Percentiles rank a stretch among this genome's conserved stretches.
Evolutionary conservation across 495 filamentous ascomycete genomes (phyloP).

Genomic region (Haplographium delicatum): DNA sequence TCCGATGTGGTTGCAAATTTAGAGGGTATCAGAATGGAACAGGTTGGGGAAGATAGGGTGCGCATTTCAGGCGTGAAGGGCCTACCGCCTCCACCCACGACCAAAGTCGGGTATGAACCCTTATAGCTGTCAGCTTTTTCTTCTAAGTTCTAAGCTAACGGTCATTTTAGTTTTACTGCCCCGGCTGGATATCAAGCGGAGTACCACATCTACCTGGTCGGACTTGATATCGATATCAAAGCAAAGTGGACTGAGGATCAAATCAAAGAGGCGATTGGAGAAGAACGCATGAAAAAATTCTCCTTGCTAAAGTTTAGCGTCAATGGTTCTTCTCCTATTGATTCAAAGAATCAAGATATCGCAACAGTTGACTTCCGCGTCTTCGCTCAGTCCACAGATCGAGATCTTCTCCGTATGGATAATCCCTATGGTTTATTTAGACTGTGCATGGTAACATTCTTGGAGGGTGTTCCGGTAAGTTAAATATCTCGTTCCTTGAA

Average conservation of each 20-base stretch:
- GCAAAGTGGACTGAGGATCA: slow-evolving; percentile 13
- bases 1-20: slow-evolving; percentile 50
- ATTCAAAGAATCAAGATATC: slow-evolving; percentile 29
- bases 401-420: too few relatives aligned
- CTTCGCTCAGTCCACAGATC: slow-evolving; percentile 34
- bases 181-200: slow-evolving; percentile 19
- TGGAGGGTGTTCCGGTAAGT: too few relatives aligned
- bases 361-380: slow-evolving; percentile 35
- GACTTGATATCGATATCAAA: slow-evolving; percentile 26
- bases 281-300: slow-evolving; percentile 8
- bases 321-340: slow-evolving; percentile 26
- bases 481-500: too few relatives aligned
- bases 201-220: slow-evolving; percentile 20
- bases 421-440: too few relatives aligned
- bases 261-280: slow-evolving; percentile 12
- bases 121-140: too few relatives aligned
- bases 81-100: slow-evolving; percentile 36
- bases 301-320: slow-evolving; percentile 27
- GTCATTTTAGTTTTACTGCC: slow-evolving; percentile 14
- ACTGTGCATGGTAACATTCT: too few relatives aligned
- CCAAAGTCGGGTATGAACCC: slow-evolving; percentile 15
- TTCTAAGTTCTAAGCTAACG: too few relatives aligned
- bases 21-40: slow-evolving; percentile 40
- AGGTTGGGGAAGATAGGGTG: slow-evolving; percentile 40
- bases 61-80: slow-evolving; percentile 38